Base-by-base conservation (phyloP, 2,329 filamentous ascomycete species). In the Diaporthe sp. region DNA sequence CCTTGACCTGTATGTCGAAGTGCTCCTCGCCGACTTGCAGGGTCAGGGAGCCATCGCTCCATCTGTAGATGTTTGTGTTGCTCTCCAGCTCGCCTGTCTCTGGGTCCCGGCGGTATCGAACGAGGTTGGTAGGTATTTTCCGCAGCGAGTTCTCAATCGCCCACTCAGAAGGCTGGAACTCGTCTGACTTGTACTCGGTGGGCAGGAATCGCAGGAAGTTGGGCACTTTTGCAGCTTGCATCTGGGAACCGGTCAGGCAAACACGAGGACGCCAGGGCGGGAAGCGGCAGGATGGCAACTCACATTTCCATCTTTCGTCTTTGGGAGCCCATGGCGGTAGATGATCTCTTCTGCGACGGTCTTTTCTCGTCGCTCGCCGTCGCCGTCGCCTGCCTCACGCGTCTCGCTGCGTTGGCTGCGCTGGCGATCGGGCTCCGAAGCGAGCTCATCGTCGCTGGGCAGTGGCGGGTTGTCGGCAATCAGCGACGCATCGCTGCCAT, bases 11-110 rank as follows among this genome's bases (percentile, higher is more conserved):
- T 60, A 96, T 88, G 80, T 95, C 93, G 85, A 93, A 96, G 79
- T 96, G 94, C 77, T 92, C 91, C 75, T 91, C 91, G 19, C 93
- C 94, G 33, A 96, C 87, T n/a, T 93, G 90, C 33, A 96, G 86
- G 15, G 93, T 95, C 22, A 94, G 85, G 5, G 92, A 95, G 38
- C 94, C 94, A 80, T 96, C 94, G 76, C 92, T 95, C 94, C 94
- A 96, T 78, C 90, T 90, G 80, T 94, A 90, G 40, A 96, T 85
- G 76, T 92, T 89, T 3, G 94, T 90, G 81, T 96, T 96, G 80
- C 93, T 95, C 80, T 93, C 90, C 17, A 95, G 86, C 76, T 91
- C 86, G 66, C 89, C 88, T 1, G 91, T 92, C n/a, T 87, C 88
- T 13, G 91, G 87, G 74, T 94, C 92, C 79, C 89, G 90, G 71